Evolutionary conservation across 352 stramenopile species (phyloP), one percentile per base, ranked within the genome.

Genomic region (Blastocystis sp.): DNA sequence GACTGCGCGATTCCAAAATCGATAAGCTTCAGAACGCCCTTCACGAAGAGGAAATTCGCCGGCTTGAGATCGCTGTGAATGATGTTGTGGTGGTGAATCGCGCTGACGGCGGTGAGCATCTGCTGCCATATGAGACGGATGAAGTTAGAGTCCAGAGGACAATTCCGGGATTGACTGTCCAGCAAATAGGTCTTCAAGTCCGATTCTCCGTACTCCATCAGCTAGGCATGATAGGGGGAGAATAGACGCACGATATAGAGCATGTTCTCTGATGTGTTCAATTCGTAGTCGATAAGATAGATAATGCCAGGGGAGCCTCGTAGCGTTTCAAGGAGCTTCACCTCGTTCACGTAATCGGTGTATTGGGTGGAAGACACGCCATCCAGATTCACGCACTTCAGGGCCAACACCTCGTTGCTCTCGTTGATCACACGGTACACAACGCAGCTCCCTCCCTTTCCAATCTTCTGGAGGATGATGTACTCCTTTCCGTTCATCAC

Each of bases 1-100:
- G 95, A 94, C 82, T 98, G 98, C 6, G 96, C 96, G 80, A 98
- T 98, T 48, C 96, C 96, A 89, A 98, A 98, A 90, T 98, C 96
- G 80, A 98, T 98, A 0, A 98, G 91, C 89, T 98, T 98, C 24
- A 98, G 92, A 0, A 92, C 92, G 24, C 95, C 95, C 64, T 96
- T 95, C 42, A 98, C 95, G 90, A 98, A 98, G 65, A 98, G 90
- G 89, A 98, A 98, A 89, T 98, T 98, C 40, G 94, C 95, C 14
- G 94, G 94, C 90, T 97, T 98, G 24, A 98, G 91, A 90, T 98
- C 95, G 78, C 94, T 93, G 89, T 94, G 92, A 89, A 99, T 97
- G 81, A 99, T 98, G 69, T 95, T 91, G 80, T 96, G 92, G 87
- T 95, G 92, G 89, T 98, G 96, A 89, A 98, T 98, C 28, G 94